Base-by-base conservation (phyloP, 495 filamentous ascomycete species). In the Penicillium canescens region DNA sequence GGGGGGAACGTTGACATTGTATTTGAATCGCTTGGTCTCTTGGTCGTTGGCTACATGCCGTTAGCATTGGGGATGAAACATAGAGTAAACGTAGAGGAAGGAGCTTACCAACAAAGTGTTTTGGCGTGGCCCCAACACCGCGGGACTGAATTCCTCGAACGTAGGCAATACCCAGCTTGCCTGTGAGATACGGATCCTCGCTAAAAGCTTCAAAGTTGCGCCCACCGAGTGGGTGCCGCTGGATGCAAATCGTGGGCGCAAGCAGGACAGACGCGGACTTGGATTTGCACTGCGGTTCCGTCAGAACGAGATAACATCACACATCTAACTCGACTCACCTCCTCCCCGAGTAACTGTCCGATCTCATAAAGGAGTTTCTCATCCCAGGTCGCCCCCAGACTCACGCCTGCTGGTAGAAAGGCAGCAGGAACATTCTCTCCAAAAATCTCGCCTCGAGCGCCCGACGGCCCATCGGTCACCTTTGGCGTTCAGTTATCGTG, bases 171-270 rank as follows among this genome's bases (percentile, higher is more conserved):
- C 83, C 83, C 3, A 81, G 71, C 13, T 77, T 67, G 0, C 86
- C 86, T 14, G 83, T 73, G 21, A 89, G 69, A n/a, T 82, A 67
- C 4, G 86, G 85, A 56, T 89, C 86, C 56, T 88, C 85, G 4
- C 84, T 87, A 36, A 87, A 78, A 14, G 78, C 81, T 66, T 89
- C 86, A 51, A 87, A 89, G 46, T 83, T 83, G 16, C 39, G 39
- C 4, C 39, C 39, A 9, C 13, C 39, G 9, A 18, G 39, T 21
- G 39, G 39, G 20, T 42, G 16, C 20, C 39, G 16, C 7, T 42
- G 39, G 8, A 42, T 18, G 8, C 23, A 21, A 14, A 42, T 42
- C 8, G 20, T 42, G 18, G 39, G 39, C 3, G 16, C 39, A 9
- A 42, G 18, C n/a, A 42, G 9, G 1, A 42, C 18, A 10, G 20